Base-by-base conservation (phyloP, 176 grass and related monocot species). In the Avena eriantha region DNA sequence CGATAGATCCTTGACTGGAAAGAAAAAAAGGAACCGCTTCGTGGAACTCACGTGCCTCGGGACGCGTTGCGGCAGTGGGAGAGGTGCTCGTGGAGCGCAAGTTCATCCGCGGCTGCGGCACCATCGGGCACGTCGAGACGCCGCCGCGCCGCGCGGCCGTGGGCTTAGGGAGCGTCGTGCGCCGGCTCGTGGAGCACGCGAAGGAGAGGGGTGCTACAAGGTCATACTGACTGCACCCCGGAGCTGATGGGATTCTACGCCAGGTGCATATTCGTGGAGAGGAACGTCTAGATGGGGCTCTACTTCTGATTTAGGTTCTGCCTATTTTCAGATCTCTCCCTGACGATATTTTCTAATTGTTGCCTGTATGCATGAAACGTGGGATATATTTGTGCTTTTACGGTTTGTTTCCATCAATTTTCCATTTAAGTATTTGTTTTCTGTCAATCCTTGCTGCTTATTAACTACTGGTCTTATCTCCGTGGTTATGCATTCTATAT, bases 221-320 rank as follows among this genome's bases (percentile, higher is more conserved):
- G 93, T 94, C 65, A 94, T 98, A 31, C 88, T 98, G 10, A 96
- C 79, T 96, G 96, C 86, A 77, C 90, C 0, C 26, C 63, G 31
- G 93, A 96, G 81, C 86, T 94, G 47, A 92, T 7, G 80, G 66
- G 61, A 69, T 94, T 98, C 90, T 96, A 98, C 74, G 88, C 88
- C 76, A 96, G 87, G 75, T 91, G 90, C 60, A 93, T 88, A 10
- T 98, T 96, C 86, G 67, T 69, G 50, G 90, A 96, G 90, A 98
- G 91, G 87, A 90, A 91, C 64, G 85, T 96, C 70, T 93, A 98
- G 86, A 94, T 98, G 96, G 88, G 90, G 35, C 81, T 95, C 76
- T 91, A 96, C 88, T 94, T 98, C 82, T 96, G 92, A 96, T 90
- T 76, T 82, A 86, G 81, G 57, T 91, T 70, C 48, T 48, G 19